A percentile compares a stretch with the other conserved stretches of the same genome.
Evolutionary conservation across 306 rosid species (phyloP).

Genomic region (Vigna radiata): DNA sequence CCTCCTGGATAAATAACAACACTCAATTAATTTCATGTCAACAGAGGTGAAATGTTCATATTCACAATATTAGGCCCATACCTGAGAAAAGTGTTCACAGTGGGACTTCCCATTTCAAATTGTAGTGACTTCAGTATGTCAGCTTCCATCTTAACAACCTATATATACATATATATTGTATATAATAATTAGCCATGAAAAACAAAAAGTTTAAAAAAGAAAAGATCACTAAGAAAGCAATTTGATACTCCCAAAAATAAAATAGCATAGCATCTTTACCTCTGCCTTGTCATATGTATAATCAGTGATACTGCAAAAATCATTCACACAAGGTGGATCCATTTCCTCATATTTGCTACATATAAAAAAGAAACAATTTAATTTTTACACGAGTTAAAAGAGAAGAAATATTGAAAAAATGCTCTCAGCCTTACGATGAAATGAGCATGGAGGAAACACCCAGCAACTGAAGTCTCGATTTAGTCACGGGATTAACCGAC

Average conservation of each 20-base stretch:
- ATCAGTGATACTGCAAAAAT: slow-evolving; percentile 72
- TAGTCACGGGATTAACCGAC: slow-evolving; percentile 48
- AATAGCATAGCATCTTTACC: slow-evolving; percentile 40
- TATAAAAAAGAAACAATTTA: neutral
- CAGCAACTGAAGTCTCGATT: slow-evolving; percentile 61
- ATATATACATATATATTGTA: neutral
- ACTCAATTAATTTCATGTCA: neutral
- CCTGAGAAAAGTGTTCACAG: slow-evolving; percentile 62
- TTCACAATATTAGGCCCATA: neutral
- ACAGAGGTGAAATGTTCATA: too few species aligned
- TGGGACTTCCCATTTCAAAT: slow-evolving; percentile 86
- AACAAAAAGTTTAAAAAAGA: neutral
- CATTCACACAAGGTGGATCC: slow-evolving; percentile 69
- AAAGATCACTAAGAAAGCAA: neutral
- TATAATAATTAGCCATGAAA: neutral
- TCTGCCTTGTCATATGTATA: slow-evolving; percentile 60
- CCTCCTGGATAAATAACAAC: slow-evolving; percentile 49
- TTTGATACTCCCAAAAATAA: neutral
- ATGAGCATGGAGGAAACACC: slow-evolving; percentile 85
- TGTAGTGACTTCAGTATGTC: slow-evolving; percentile 66
- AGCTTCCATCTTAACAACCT: slow-evolving; percentile 90
- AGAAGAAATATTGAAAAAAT: neutral
- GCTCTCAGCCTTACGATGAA: slow-evolving; percentile 62
- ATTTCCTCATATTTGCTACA: slow-evolving; percentile 91
- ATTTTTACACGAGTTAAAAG: neutral